Evolutionary conservation across 768 basidiomycete species (phyloP).

Genomic region (Termitomyces sp.): DNA sequence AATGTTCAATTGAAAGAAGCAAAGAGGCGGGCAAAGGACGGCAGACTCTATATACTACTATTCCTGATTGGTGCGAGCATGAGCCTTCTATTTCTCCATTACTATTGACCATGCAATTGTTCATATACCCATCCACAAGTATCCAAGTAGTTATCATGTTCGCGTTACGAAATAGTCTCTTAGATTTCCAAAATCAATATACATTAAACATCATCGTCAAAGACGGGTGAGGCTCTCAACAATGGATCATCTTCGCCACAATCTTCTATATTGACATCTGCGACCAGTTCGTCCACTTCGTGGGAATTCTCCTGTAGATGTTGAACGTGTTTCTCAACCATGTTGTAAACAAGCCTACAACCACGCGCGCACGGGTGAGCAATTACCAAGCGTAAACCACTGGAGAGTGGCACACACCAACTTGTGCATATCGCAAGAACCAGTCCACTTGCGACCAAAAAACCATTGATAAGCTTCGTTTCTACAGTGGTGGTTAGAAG

Average conservation of each 20-base stretch:
- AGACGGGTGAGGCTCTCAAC: conserved; percentile 24
- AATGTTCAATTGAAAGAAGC: conserved; percentile 90
- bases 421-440: conserved; percentile 39
- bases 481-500: conserved; percentile 26
- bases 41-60: conserved; percentile 83
- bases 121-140: neutral
- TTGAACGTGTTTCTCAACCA: conserved; percentile 58
- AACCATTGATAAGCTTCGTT: conserved; percentile 60
- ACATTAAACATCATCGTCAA: neutral
- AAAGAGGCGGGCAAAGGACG: conserved; percentile 78
- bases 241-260: conserved; percentile 59
- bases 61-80: conserved; percentile 92
- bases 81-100: conserved; percentile 89
- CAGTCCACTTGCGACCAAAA: conserved; percentile 57
- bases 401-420: neutral
- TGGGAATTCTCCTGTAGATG: conserved; percentile 43
- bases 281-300: conserved; percentile 48
- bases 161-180: neutral
- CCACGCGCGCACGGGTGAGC: conserved; percentile 2
- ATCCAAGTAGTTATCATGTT: neutral
- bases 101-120: conserved; percentile 38
- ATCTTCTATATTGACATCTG: conserved; percentile 56
- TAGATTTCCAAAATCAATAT: neutral
- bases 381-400: neutral
- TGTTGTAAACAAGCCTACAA: conserved; percentile 58